phyloP scores from a whole-genome alignment of 768 basidiomycete species.

The Russula compacta region DNA sequence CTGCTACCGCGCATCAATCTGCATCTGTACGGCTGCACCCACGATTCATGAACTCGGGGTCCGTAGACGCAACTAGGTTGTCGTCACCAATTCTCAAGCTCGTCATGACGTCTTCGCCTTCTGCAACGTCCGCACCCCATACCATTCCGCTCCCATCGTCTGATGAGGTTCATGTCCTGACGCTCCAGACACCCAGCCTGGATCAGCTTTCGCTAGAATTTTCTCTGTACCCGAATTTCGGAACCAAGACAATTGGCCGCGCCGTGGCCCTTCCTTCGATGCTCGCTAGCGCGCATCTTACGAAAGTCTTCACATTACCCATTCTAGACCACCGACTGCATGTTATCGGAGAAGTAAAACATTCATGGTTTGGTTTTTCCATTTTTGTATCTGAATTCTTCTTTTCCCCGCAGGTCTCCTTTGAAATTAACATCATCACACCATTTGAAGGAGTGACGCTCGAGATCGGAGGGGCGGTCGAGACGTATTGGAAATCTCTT shows the following conservation, averaged over 20 bases:
- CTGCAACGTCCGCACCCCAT: slow-evolving; percentile 80
- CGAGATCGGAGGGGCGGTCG: slow-evolving; percentile 88
- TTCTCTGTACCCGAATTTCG: slow-evolving; percentile 95
- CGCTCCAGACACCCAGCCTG: slow-evolving; percentile 77
- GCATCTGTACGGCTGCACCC: slow-evolving; percentile 59
- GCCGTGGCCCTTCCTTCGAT: slow-evolving; percentile 77
- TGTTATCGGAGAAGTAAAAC: slow-evolving; percentile 80
- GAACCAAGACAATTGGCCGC: slow-evolving; percentile 91
- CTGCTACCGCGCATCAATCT: slow-evolving; percentile 29
- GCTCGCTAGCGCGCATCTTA: slow-evolving; percentile 49
- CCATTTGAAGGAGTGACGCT: slow-evolving; percentile 89
- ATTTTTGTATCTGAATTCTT: background rate
- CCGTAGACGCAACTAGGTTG: slow-evolving; percentile 56
- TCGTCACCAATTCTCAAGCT: slow-evolving; percentile 84
- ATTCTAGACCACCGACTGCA: slow-evolving; percentile 90
- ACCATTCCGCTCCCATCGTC: slow-evolving; percentile 79
- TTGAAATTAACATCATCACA: slow-evolving; percentile 78
- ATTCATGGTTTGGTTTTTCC: background rate
- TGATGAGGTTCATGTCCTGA: slow-evolving; percentile 61
- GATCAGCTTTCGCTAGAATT: slow-evolving; percentile 76
- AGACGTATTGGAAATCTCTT: slow-evolving; percentile 98
- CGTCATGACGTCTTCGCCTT: slow-evolving; percentile 85
- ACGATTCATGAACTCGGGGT: slow-evolving; percentile 60
- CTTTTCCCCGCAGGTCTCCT: slow-evolving; percentile 54
- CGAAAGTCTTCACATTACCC: slow-evolving; percentile 54